phyloP scores from a whole-genome alignment of 1,284 basidiomycete species.

The Kwoniella shivajii region DNA sequence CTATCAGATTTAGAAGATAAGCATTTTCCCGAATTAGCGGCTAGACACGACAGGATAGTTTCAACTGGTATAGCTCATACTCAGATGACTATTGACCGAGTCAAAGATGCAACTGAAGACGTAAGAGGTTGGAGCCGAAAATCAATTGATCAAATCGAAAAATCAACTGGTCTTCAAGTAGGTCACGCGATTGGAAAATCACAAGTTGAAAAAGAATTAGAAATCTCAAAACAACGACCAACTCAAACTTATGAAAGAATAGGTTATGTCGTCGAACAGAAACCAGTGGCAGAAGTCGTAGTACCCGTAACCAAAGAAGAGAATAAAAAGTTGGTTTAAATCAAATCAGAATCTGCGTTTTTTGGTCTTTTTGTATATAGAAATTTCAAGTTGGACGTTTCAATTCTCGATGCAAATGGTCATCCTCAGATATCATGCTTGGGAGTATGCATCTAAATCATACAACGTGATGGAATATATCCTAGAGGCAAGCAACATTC shows the following conservation, averaged over 20 bases:
- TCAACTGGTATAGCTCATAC: constrained; percentile 65
- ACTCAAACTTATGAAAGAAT: constrained; percentile 30
- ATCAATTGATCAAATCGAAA: constrained; percentile 65
- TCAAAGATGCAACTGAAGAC: constrained; percentile 55
- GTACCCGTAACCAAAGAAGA: constrained; percentile 26
- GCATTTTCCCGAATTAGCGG: constrained; percentile 67
- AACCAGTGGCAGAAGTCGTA: constrained; percentile 50
- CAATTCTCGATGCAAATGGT: too few relatives aligned
- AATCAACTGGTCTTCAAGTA: constrained; percentile 70
- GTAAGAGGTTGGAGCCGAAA: constrained; percentile 53
- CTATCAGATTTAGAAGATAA: constrained; percentile 69
- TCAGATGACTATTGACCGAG: constrained; percentile 57
- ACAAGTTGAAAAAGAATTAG: constrained; percentile 24
- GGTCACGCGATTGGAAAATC: constrained; percentile 62
- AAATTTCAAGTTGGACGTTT: too few relatives aligned
- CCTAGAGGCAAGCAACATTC: background rate
- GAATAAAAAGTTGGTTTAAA: constrained; percentile 35
- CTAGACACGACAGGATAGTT: constrained; percentile 68
- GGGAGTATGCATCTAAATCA: too few relatives aligned
- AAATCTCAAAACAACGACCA: background rate
- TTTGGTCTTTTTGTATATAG: too few relatives aligned
- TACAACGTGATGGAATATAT: constrained; percentile 3
- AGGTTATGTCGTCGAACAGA: constrained; percentile 50
- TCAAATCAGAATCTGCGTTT: too few relatives aligned
- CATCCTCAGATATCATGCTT: too few relatives aligned